These are phyloP conservation scores for Candida nitratophila DNA, from an alignment of 805 yeast species.

Conservation along the genomic window DNA sequence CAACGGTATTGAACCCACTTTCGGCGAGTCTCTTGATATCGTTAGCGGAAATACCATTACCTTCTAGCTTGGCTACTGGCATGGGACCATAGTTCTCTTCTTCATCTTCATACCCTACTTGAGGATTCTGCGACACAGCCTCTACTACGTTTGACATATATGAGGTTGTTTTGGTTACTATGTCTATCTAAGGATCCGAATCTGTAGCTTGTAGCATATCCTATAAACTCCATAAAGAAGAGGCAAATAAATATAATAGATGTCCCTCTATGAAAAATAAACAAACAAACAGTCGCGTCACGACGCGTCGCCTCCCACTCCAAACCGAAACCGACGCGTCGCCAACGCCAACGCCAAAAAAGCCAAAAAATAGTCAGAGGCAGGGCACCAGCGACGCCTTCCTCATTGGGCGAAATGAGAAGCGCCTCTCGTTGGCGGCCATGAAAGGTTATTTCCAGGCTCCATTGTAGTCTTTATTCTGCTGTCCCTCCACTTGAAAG, in stretches of 20 bases:
- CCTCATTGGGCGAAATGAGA: background rate
- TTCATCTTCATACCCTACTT: conserved; percentile 29
- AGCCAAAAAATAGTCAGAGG: background rate
- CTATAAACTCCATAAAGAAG: no score
- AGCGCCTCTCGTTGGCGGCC: background rate
- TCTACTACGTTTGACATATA: background rate
- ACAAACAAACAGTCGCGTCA: no score
- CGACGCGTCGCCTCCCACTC: background rate
- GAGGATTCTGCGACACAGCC: background rate
- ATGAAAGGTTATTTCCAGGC: no score
- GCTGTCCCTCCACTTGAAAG: no score
- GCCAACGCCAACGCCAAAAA: no score
- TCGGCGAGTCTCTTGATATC: conserved; percentile 79
- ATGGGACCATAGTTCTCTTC: conserved; percentile 53
- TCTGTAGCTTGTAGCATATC: no score
- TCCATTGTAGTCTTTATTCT: no score
- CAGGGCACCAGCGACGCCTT: no score
- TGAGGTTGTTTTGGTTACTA: no score
- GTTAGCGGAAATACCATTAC: conserved; percentile 76
- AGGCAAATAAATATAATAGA: no score
- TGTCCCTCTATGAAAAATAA: no score
- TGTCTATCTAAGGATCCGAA: no score
- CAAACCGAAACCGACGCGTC: background rate
- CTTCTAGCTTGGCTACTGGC: conserved; percentile 48
- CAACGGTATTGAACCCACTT: conserved; percentile 84